These are phyloP conservation scores for Arthrobotrys pseudoclavata DNA, from an alignment of 2,329 filamentous ascomycete genomes.

Conservation along the genomic window DNA sequence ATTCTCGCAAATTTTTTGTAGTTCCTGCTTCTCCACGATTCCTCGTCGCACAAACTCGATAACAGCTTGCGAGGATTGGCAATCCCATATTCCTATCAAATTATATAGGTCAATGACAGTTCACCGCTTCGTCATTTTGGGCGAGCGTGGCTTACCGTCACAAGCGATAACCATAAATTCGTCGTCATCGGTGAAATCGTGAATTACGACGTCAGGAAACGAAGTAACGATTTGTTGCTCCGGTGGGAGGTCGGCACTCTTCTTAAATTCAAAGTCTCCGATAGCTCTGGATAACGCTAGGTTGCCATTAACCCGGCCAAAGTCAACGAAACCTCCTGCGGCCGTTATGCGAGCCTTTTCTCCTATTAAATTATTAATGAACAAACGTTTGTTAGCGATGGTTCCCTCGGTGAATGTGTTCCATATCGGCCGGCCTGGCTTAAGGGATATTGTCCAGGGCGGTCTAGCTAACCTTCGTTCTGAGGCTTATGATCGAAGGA, in stretches of 20 bases:
- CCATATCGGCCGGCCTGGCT: not conserved
- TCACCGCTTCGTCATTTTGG: not conserved
- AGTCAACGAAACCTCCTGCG: conserved; percentile 97
- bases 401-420: not conserved
- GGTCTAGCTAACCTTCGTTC: conserved; percentile 80
- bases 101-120: not conserved
- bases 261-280: conserved; percentile 99
- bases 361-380: conserved; percentile 69
- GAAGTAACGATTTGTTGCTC: conserved; percentile 99
- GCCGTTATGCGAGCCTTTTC: conserved; percentile 97
- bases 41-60: conserved; percentile 96
- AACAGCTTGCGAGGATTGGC: conserved; percentile 97
- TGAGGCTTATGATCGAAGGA: conserved; percentile 99
- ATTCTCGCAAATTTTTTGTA: conserved; percentile 97
- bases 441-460: not conserved
- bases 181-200: conserved; percentile 91
- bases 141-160: conserved; percentile 77
- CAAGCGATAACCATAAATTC: conserved; percentile 95
- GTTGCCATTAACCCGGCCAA: conserved; percentile 98
- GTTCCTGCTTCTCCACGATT: conserved; percentile 94
- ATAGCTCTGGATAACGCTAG: conserved; percentile 96
- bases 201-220: conserved; percentile 91
- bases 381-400: not conserved
- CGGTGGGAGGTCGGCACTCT: conserved; percentile 95
- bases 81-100: conserved; percentile 93